Base-by-base conservation (phyloP, 2,329 filamentous ascomycete genomes). In the Triangularia setosa region DNA sequence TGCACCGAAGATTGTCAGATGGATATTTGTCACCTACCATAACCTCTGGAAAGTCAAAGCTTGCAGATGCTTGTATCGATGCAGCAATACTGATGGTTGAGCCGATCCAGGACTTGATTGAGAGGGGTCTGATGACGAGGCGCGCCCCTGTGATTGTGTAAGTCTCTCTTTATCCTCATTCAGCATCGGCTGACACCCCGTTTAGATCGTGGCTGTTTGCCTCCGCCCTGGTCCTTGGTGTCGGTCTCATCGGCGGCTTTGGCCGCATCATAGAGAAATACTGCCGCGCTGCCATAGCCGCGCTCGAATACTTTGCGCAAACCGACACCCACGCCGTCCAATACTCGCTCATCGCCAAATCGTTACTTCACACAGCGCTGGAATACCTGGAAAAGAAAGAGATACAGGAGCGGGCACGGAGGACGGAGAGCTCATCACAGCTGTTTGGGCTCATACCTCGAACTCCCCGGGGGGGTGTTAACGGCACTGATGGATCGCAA, bases 31-130 rank as follows among this genome's bases (percentile, higher is more conserved):
- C 73, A 0, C 62, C 69, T 0, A 69, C 69, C 21, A 58, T 75
- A 62, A 70, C 72, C 4, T 79, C 80, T 0, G 80, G 80, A 1
- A 82, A 82, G 67, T 78, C 80, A 0, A 83, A 79, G 65, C 72
- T 84, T 7, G 83, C 83, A 0, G 82, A 85, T 69, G 83, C 83
- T 1, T 85, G 83, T 27, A 84, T 85, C 33, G 83, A 84, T 58
- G 81, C 83, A 0, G 83, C 82, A 1, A 82, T 80, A 58, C 67
- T 84, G 25, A 83, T 84, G 81, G 79, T 84, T 0, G 81, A 84
- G 63, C 75, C 78, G 0, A 74, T 84, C 4, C 67, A 80, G 11
- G 78, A 79, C 30, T 71, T 83, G 3, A 78, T 83, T 1, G 73
- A 81, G 54, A 74, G 75, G 9, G 75, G 77, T 0, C 63, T 76